These are phyloP conservation scores for Taphrina flavorubra DNA, from an alignment of 1,139 yeast species.

Conservation along the genomic window DNA sequence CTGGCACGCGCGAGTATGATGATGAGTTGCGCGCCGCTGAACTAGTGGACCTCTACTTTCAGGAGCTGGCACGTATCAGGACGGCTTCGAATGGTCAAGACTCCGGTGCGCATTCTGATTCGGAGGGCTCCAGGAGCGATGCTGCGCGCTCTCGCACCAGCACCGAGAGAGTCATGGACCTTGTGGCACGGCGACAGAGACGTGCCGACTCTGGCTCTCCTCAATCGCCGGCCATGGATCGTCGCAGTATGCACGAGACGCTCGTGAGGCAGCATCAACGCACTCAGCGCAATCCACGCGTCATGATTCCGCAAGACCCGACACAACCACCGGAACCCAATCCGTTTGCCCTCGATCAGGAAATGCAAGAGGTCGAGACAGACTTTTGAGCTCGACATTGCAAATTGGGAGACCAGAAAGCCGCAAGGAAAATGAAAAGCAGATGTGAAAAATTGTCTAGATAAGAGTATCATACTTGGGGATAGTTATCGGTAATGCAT, in stretches of 20 bases:
- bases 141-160: conserved; percentile 3
- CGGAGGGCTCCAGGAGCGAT: neutral
- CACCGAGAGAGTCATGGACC: conserved; percentile 14
- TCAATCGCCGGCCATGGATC: conserved; percentile 12
- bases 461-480: neutral
- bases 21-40: conserved; percentile 30
- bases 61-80: conserved; percentile 19
- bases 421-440: neutral
- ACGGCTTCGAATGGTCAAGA: conserved; percentile 16
- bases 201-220: neutral
- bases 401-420: neutral
- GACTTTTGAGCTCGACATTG: neutral
- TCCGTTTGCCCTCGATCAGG: conserved; percentile 15
- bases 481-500: neutral
- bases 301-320: conserved; percentile 4
- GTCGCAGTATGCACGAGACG: conserved; percentile 16
- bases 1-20: conserved; percentile 29
- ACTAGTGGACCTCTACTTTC: conserved; percentile 24
- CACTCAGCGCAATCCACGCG: conserved; percentile 5
- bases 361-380: conserved; percentile 11
- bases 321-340: neutral
- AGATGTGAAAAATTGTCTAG: neutral
- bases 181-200: conserved; percentile 19
- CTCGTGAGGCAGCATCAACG: conserved; percentile 23
- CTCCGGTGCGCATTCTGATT: neutral